These are phyloP conservation scores for Cymodocea nodosa DNA, from an alignment of 116 monocot genomes.

Conservation along the genomic window DNA sequence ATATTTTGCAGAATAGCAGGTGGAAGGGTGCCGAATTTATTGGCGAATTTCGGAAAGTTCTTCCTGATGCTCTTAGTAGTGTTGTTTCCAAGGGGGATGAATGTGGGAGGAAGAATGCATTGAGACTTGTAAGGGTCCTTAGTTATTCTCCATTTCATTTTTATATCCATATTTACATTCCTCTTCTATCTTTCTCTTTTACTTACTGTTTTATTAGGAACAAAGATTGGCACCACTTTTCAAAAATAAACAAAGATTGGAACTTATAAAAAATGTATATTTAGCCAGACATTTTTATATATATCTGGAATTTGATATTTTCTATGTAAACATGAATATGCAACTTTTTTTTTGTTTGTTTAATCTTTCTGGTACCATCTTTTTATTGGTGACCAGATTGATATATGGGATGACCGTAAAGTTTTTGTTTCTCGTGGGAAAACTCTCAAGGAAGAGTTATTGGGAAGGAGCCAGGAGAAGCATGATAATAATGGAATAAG, in stretches of 20 bases:
- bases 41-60: slow-evolving; percentile 63
- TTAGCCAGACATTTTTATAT: too few species aligned
- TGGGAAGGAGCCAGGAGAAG: slow-evolving; percentile 29
- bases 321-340: too few species aligned
- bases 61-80: slow-evolving; percentile 49
- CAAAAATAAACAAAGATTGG: too few species aligned
- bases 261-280: too few species aligned
- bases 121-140: slow-evolving; percentile 47
- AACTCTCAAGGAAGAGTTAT: slow-evolving; percentile 60
- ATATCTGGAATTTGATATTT: too few species aligned
- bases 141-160: not conserved
- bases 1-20: slow-evolving; percentile 76
- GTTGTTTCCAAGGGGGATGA: slow-evolving; percentile 55
- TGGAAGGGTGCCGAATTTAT: slow-evolving; percentile 66
- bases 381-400: slow-evolving; percentile 26
- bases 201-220: too few species aligned
- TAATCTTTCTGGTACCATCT: too few species aligned
- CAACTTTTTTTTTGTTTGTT: too few species aligned
- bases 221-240: too few species aligned
- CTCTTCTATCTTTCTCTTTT: not conserved
- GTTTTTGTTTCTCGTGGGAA: slow-evolving; percentile 74
- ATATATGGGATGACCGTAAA: slow-evolving; percentile 89
- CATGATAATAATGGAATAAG: slow-evolving; percentile 23
- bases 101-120: slow-evolving; percentile 44
- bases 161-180: not conserved